These are phyloP conservation scores for Abrus pulchellus DNA, from an alignment of 306 rosid genomes.

Conservation along the genomic window DNA sequence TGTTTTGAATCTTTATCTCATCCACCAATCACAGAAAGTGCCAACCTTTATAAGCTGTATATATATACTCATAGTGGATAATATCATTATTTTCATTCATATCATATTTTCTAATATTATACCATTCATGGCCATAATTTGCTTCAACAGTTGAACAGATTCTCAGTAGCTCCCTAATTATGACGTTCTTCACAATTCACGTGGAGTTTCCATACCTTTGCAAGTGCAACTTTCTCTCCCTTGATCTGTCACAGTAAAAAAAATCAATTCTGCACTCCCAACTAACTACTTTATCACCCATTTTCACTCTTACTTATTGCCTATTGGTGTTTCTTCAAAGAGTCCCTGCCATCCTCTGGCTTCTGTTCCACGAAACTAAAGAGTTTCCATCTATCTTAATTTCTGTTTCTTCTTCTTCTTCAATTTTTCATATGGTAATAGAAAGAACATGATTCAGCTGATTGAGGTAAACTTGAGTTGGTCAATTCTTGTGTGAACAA, in stretches of 20 bases:
- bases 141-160: constrained; percentile 5
- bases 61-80: background rate
- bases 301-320: background rate
- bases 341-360: background rate
- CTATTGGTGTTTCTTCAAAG: background rate
- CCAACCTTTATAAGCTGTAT: constrained; percentile 1
- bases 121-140: background rate
- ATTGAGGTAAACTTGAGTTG: constrained; percentile 13
- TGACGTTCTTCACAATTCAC: background rate
- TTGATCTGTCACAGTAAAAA: background rate
- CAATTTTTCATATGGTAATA: constrained; percentile 12
- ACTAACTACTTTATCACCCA: background rate
- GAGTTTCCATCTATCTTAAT: background rate
- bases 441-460: background rate
- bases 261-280: background rate
- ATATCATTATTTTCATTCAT: background rate
- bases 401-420: background rate
- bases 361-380: background rate
- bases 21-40: too few relatives aligned
- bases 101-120: background rate
- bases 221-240: too few relatives aligned
- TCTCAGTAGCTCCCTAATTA: background rate
- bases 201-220: background rate
- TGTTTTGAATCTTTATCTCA: background rate
- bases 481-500: constrained; percentile 33